A percentile compares a stretch with the other conserved stretches of the same genome.
phyloP scores from a whole-genome alignment of 179 eudicot genomes.

The Drosera spatulata region DNA sequence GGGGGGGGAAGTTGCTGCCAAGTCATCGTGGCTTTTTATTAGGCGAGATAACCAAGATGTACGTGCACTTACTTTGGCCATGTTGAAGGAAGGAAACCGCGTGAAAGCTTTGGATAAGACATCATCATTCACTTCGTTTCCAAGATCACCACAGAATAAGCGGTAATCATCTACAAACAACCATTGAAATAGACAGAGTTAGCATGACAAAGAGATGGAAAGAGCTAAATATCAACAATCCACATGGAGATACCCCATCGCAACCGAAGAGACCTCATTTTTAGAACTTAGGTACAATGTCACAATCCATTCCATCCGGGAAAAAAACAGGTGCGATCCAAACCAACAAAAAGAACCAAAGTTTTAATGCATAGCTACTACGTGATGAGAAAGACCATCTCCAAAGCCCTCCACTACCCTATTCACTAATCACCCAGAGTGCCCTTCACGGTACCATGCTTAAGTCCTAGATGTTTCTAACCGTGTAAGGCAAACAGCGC shows the following conservation, averaged over 20 bases:
- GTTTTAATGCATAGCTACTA: constrained; percentile 7
- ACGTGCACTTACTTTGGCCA: constrained; percentile 62
- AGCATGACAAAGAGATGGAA: background rate
- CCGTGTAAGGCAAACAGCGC: too few relatives aligned
- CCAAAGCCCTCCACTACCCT: constrained; percentile 11
- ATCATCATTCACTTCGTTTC: constrained; percentile 98
- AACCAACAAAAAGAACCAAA: constrained; percentile 4
- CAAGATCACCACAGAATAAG: constrained; percentile 93
- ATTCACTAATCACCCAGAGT: constrained; percentile 10
- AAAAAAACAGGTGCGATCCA: background rate
- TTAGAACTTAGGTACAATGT: background rate
- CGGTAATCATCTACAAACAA: constrained; percentile 75
- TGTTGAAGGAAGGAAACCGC: constrained; percentile 83
- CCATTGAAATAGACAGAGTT: background rate
- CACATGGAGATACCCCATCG: background rate
- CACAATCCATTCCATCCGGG: constrained; percentile 5
- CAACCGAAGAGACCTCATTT: too few relatives aligned
- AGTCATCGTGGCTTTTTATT: too few relatives aligned
- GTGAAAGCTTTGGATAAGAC: constrained; percentile 85
- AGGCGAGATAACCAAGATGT: too few relatives aligned
- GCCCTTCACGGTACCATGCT: background rate
- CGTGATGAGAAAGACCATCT: constrained; percentile 4
- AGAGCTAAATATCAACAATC: background rate
- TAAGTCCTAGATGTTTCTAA: constrained; percentile 12
- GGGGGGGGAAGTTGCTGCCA: too few relatives aligned